Conservation (phyloP, 1,139 yeast genomes). For the Diutina catenulata region DNA sequence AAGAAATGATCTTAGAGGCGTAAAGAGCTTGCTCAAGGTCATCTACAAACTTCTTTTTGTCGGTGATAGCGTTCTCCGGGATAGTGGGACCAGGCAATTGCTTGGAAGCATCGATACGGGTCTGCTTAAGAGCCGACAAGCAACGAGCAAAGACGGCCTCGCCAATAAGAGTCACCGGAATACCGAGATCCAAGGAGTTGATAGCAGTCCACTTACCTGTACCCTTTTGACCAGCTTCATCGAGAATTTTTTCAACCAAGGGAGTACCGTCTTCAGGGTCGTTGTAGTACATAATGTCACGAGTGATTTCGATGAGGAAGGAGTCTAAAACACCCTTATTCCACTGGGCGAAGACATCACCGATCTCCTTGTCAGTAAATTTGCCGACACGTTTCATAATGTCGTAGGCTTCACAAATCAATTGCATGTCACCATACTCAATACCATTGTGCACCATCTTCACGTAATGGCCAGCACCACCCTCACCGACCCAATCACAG, state of each 20-base stretch:
- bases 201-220: slow-evolving; percentile 99
- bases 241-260: slow-evolving; percentile 91
- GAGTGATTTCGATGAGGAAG: slow-evolving; percentile 92
- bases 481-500: slow-evolving; percentile 99
- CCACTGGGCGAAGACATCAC: slow-evolving; percentile 88
- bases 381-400: slow-evolving; percentile 91
- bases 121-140: slow-evolving; percentile 82
- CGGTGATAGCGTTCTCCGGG: slow-evolving; percentile 37
- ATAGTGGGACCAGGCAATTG: slow-evolving; percentile 68
- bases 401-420: slow-evolving; percentile 96
- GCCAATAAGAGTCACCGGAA: slow-evolving; percentile 96
- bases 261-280: slow-evolving; percentile 86
- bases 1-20: slow-evolving; percentile 96
- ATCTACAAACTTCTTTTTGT: slow-evolving; percentile 76
- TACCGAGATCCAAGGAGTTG: slow-evolving; percentile 94
- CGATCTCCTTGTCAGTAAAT: slow-evolving; percentile 82
- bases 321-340: slow-evolving; percentile 97
- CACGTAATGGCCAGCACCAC: slow-evolving; percentile 98
- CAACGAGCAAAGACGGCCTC: slow-evolving; percentile 98
- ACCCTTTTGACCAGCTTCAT: slow-evolving; percentile 98
- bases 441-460: slow-evolving; percentile 99
- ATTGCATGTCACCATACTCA: slow-evolving; percentile 99
- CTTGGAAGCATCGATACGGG: slow-evolving; percentile 79
- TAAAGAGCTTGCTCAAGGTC: slow-evolving; percentile 96
- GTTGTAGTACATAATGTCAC: slow-evolving; percentile 81